Conservation (phyloP, 2,329 filamentous ascomycete species). For the Berkeleyomyces rouxiae region DNA sequence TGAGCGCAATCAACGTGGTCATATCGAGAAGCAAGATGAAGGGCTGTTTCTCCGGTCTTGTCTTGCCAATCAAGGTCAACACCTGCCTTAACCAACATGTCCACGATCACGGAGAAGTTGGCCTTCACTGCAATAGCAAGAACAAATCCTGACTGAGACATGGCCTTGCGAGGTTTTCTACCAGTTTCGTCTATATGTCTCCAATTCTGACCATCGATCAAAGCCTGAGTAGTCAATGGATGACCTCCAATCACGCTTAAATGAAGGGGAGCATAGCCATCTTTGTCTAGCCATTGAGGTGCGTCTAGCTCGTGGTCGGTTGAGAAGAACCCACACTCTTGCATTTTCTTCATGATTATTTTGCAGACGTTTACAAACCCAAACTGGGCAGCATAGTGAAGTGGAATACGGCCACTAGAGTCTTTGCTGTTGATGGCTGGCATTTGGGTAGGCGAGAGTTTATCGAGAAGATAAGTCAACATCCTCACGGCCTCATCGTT, state of each 20-base stretch:
- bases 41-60: slow-evolving; percentile 71
- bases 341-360: slow-evolving; percentile 74
- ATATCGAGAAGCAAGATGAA: slow-evolving; percentile 82
- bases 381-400: slow-evolving; percentile 91
- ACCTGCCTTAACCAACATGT: slow-evolving; percentile 73
- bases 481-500: slow-evolving; percentile 64
- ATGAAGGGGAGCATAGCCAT: slow-evolving; percentile 82
- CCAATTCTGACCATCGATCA: slow-evolving; percentile 70
- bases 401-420: slow-evolving; percentile 62
- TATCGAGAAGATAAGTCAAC: slow-evolving; percentile 45
- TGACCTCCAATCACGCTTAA: slow-evolving; percentile 86
- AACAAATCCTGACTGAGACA: slow-evolving; percentile 74
- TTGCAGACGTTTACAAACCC: slow-evolving; percentile 85
- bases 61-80: slow-evolving; percentile 92
- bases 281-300: slow-evolving; percentile 75
- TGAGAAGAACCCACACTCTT: slow-evolving; percentile 75
- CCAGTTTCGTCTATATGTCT: slow-evolving; percentile 40
- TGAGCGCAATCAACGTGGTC: slow-evolving; percentile 68
- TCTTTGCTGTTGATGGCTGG: slow-evolving; percentile 52
- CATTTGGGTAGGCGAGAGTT: slow-evolving; percentile 51
- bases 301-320: slow-evolving; percentile 76
- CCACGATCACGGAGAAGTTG: slow-evolving; percentile 71
- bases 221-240: slow-evolving; percentile 62
- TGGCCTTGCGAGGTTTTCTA: slow-evolving; percentile 45
- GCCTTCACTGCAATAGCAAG: slow-evolving; percentile 76